Conservation (phyloP, 1,139 yeast species). For the Entelexis paramagnoliae region DNA sequence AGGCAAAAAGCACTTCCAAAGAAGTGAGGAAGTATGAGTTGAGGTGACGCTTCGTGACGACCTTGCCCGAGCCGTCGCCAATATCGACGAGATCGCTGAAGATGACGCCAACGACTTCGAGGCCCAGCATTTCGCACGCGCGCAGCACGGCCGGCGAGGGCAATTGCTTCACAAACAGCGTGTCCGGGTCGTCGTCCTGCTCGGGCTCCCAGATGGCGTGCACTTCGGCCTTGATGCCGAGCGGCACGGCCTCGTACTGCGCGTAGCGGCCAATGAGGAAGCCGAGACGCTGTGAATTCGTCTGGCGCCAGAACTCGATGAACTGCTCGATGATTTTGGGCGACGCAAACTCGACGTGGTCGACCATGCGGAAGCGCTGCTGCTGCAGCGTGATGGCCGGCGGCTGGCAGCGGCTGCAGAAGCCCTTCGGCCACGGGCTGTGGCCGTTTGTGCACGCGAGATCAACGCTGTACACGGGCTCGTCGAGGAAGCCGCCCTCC, state of each 20-base stretch:
- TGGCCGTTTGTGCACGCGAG: slow-evolving; percentile 69
- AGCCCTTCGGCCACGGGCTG: slow-evolving; percentile 86
- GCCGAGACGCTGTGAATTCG: slow-evolving; percentile 83
- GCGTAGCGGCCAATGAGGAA: slow-evolving; percentile 74
- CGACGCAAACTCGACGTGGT: slow-evolving; percentile 84
- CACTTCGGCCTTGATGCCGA: slow-evolving; percentile 88
- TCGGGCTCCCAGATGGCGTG: slow-evolving; percentile 92
- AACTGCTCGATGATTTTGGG: slow-evolving; percentile 65
- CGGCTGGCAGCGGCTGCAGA: slow-evolving; percentile 96
- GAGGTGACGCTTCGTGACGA: slow-evolving; percentile 83
- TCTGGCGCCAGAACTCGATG: slow-evolving; percentile 81
- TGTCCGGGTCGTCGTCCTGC: slow-evolving; percentile 78
- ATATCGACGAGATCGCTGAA: slow-evolving; percentile 87
- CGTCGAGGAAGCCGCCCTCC: slow-evolving; percentile 62
- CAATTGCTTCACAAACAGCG: slow-evolving; percentile 56
- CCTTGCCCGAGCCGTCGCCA: slow-evolving; percentile 79
- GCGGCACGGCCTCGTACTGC: slow-evolving; percentile 59
- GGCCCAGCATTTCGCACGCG: slow-evolving; percentile 41
- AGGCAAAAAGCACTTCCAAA: slow-evolving; percentile 77
- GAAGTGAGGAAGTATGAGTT: slow-evolving; percentile 84
- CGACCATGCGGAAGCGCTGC: slow-evolving; percentile 90
- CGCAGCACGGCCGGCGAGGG: slow-evolving; percentile 22
- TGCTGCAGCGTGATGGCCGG: slow-evolving; percentile 86
- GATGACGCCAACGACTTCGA: slow-evolving; percentile 66
- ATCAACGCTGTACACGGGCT: slow-evolving; percentile 56